Conservation (phyloP, 1,139 yeast genomes). For the Neolecta irregularis region DNA sequence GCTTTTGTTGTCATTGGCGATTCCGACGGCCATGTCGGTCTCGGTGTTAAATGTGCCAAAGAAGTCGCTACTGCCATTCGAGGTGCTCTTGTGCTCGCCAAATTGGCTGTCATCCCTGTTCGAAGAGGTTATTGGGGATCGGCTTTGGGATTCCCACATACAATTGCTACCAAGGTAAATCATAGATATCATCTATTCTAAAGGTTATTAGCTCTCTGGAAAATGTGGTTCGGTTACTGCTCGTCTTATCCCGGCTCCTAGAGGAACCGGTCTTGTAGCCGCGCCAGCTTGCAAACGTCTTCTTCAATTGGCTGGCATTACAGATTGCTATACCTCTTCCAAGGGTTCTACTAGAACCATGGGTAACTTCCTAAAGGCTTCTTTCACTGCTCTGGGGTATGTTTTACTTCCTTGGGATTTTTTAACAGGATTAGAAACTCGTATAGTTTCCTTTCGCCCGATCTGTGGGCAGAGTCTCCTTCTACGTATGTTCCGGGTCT, state of each 20-base stretch:
- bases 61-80: slow-evolving; percentile 99
- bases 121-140: slow-evolving; percentile 99
- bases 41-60: slow-evolving; percentile 99
- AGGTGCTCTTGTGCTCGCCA: slow-evolving; percentile 98
- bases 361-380: slow-evolving; percentile 99
- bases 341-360: slow-evolving; percentile 99
- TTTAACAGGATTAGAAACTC: slow-evolving; percentile 98
- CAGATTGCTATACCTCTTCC: slow-evolving; percentile 97
- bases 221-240: slow-evolving; percentile 68
- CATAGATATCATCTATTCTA: too few species aligned
- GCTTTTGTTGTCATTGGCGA: slow-evolving; percentile 99
- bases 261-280: slow-evolving; percentile 99
- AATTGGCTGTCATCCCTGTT: slow-evolving; percentile 96
- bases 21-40: slow-evolving; percentile 99
- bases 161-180: slow-evolving; percentile 95
- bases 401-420: slow-evolving; percentile 3
- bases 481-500: too few species aligned
- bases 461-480: slow-evolving; percentile 86
- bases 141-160: slow-evolving; percentile 99
- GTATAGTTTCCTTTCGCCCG: slow-evolving; percentile 99
- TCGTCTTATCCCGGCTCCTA: slow-evolving; percentile 99
- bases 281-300: slow-evolving; percentile 99
- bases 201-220: too few species aligned
- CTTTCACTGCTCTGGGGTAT: slow-evolving; percentile 80
- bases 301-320: slow-evolving; percentile 98